phyloP scores from a whole-genome alignment of 2,329 filamentous ascomycete genomes.

The Fusarium keratoplasticum region DNA sequence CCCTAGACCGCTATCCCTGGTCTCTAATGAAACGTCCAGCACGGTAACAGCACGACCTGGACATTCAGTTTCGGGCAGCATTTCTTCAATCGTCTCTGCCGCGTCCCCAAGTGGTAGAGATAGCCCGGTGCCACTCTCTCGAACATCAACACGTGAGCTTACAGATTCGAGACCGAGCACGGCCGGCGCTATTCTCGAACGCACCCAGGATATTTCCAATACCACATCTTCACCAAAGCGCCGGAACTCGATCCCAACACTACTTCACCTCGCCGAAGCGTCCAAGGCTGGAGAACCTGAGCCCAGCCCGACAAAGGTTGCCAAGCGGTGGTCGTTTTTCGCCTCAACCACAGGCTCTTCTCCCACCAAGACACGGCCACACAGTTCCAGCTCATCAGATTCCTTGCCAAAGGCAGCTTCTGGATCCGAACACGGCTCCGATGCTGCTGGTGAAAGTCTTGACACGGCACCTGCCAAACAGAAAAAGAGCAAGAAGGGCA shows the following conservation, averaged over 20 bases:
- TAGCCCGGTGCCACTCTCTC: conserved; percentile 51
- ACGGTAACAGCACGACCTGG: conserved; percentile 76
- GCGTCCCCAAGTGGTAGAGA: conserved; percentile 58
- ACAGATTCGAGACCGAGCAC: conserved; percentile 72
- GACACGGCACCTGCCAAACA: conserved; percentile 34
- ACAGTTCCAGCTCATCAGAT: conserved; percentile 60
- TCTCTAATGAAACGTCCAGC: conserved; percentile 86
- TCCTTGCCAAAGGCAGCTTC: conserved; percentile 47
- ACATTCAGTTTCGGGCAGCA: conserved; percentile 82
- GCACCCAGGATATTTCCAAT: conserved; percentile 44
- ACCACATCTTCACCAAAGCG: conserved; percentile 56
- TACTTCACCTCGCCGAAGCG: conserved; percentile 57
- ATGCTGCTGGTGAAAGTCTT: conserved; percentile 41
- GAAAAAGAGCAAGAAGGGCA: conserved; percentile 51
- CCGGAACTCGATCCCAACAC: conserved; percentile 69
- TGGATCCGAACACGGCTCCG: conserved; percentile 52
- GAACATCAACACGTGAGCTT: conserved; percentile 55
- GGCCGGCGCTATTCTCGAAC: conserved; percentile 76
- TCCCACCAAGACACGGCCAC: conserved; percentile 59
- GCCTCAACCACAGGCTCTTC: conserved; percentile 59
- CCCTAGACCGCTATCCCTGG: conserved; percentile 82
- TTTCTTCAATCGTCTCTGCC: conserved; percentile 80
- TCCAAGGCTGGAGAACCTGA: conserved; percentile 50
- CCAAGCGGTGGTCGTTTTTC: conserved; percentile 73
- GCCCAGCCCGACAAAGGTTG: conserved; percentile 63